These are phyloP conservation scores for Dictyostelium brefeldianum DNA, from an alignment of 78 protist species.

Conservation along the genomic window DNA sequence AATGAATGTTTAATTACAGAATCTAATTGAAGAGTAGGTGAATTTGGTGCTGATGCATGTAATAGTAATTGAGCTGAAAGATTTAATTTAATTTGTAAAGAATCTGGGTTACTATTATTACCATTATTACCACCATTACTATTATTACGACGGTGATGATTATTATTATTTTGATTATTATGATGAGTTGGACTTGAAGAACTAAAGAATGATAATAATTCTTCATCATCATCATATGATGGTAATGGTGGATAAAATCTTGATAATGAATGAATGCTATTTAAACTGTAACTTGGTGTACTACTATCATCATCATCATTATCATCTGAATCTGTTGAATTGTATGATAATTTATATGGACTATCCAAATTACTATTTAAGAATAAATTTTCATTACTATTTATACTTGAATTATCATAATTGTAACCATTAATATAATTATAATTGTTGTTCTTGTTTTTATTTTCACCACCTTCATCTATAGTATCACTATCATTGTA, in stretches of 20 bases:
- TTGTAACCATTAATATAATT: not conserved
- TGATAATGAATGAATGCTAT: slow-evolving; percentile 30
- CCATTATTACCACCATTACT: not conserved
- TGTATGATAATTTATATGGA: slow-evolving; percentile 47
- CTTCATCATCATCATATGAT: slow-evolving; percentile 81
- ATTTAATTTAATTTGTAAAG: slow-evolving; percentile 14
- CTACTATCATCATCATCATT: not conserved
- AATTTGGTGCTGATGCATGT: slow-evolving; percentile 24
- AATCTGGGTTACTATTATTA: not conserved
- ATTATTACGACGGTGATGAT: not conserved
- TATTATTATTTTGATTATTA: not conserved
- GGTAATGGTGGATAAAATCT: slow-evolving; percentile 82
- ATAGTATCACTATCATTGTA: not conserved
- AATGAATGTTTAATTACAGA: not conserved
- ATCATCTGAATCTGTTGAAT: not conserved
- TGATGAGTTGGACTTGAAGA: not conserved
- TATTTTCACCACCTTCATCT: no score
- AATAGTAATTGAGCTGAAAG: slow-evolving; percentile 54
- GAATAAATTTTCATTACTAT: slow-evolving; percentile 11
- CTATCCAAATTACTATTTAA: slow-evolving; percentile 53
- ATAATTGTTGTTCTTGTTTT: no score
- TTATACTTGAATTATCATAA: not conserved
- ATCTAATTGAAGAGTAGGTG: slow-evolving; percentile 16
- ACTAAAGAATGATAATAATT: slow-evolving; percentile 52
- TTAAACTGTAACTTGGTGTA: not conserved